phyloP scores from a whole-genome alignment of 176 grass and related monocot species.

The Echinochloa phyllopogon region DNA sequence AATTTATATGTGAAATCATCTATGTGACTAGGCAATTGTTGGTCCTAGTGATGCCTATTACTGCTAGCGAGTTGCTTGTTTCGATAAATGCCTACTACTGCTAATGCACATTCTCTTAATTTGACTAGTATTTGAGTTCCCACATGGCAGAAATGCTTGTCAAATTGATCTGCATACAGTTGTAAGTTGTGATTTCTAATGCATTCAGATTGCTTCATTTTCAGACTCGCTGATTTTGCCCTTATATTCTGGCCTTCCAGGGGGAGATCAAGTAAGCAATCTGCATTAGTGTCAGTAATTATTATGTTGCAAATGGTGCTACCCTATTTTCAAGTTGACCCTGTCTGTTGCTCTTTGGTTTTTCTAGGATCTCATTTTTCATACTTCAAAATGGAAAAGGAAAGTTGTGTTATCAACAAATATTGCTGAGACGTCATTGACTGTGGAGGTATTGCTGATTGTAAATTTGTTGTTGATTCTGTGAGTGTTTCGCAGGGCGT shows the following conservation, averaged over 20 bases:
- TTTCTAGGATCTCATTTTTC: slow-evolving; percentile 91
- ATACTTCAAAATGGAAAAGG: slow-evolving; percentile 83
- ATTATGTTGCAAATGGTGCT: background rate
- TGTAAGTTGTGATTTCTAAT: slow-evolving; percentile 43
- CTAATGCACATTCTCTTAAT: too few relatives aligned
- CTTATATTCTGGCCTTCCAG: slow-evolving; percentile 88
- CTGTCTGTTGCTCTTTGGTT: slow-evolving; percentile 35
- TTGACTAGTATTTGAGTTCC: background rate
- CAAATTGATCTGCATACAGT: background rate
- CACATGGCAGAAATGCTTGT: background rate
- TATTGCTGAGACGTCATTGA: slow-evolving; percentile 96
- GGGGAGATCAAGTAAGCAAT: slow-evolving; percentile 76
- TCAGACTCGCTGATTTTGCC: slow-evolving; percentile 88
- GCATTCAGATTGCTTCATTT: slow-evolving; percentile 41
- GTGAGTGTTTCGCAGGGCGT: slow-evolving; percentile 57
- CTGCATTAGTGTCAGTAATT: slow-evolving; percentile 12
- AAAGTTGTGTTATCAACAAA: slow-evolving; percentile 99
- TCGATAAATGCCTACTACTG: too few relatives aligned
- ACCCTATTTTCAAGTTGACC: slow-evolving; percentile 24
- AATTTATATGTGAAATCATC: too few relatives aligned
- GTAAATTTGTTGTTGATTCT: slow-evolving; percentile 30
- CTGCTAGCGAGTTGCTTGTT: too few relatives aligned
- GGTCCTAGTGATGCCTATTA: too few relatives aligned
- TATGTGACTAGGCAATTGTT: too few relatives aligned
- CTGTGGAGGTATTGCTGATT: slow-evolving; percentile 71